Base-by-base conservation (phyloP, 108 stramenopile genomes). In the Discostella pseudostelligera region DNA sequence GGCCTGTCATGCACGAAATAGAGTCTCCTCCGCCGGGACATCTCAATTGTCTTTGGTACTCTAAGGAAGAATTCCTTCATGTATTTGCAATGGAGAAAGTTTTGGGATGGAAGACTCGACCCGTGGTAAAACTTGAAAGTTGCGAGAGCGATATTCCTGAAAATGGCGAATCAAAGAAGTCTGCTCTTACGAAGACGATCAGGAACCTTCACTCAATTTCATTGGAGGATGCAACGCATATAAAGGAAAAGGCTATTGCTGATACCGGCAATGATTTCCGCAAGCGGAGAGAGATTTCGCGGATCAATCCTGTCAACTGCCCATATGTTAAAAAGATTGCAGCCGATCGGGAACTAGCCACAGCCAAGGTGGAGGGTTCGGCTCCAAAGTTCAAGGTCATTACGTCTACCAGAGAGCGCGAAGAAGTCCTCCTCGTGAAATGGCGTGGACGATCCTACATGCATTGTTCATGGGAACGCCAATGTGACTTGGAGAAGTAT, bases 11-110 rank as follows among this genome's bases (percentile, higher is more conserved):
- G n/a, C 62, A 79, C 54, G 76, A 70, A 22, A 57, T 87, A 11
- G 88, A 87, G 32, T 59, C 78, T n/a, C 92, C 92, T 25, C 92
- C 88, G 22, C 69, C 86, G 8, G 89, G 89, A 3, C 62, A 60
- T 1, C 62, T 90, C 29, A 36, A 75, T 17, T 80, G 85, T 21
- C 74, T 94, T 11, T 94, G 92, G 92, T 90, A 94, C 59, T 89
- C 88, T 12, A 74, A 81, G 48, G 92, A 94, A 74, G 37, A 47
- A 1, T 85, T 89, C 56, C 53, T 84, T 16, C 78, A 89, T 59
- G 78, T 88, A 13, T 94, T 82, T 65, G 92, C 90, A 0, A 44
- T 94, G 49, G 92, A 94, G 47, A 94, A 94, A 67, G 77, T 90
- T 56, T 46, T 87, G 4, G 89, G 79, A 3, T 94, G 84, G 86